These are phyloP conservation scores for Alternaria infectoria DNA, from an alignment of 2,329 filamentous ascomycete species.

Conservation along the genomic window DNA sequence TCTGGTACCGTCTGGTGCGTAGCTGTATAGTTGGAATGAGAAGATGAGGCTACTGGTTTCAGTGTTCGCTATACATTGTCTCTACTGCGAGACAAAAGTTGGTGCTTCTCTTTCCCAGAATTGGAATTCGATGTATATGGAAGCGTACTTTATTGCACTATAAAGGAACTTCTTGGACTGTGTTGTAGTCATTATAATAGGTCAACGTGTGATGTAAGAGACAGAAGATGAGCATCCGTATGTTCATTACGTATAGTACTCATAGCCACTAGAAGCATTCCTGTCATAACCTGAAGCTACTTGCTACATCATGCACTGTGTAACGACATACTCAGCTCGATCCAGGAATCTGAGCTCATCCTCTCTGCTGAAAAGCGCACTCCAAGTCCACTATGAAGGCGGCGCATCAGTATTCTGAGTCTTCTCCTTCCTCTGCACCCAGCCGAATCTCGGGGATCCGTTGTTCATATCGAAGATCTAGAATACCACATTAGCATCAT, in stretches of 20 bases:
- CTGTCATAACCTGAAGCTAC: background rate
- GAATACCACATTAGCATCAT: background rate
- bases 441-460: conserved; percentile 25
- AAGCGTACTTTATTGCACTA: background rate
- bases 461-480: conserved; percentile 35
- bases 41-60: too few relatives aligned
- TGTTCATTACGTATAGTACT: background rate
- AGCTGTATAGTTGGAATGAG: background rate
- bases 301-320: background rate
- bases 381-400: conserved; percentile 10
- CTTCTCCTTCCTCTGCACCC: conserved; percentile 27
- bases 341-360: background rate
- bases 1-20: background rate
- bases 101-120: background rate
- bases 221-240: background rate
- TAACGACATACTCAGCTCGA: background rate
- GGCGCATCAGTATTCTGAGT: conserved; percentile 25
- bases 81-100: background rate
- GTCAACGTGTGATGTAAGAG: background rate
- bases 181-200: background rate
- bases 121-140: background rate
- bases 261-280: background rate
- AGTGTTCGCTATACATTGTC: background rate
- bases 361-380: background rate
- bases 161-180: background rate